Evolutionary conservation across 371 early-diverging fungal species (phyloP).

Genomic region (Dinochytrium kinnereticum): DNA sequence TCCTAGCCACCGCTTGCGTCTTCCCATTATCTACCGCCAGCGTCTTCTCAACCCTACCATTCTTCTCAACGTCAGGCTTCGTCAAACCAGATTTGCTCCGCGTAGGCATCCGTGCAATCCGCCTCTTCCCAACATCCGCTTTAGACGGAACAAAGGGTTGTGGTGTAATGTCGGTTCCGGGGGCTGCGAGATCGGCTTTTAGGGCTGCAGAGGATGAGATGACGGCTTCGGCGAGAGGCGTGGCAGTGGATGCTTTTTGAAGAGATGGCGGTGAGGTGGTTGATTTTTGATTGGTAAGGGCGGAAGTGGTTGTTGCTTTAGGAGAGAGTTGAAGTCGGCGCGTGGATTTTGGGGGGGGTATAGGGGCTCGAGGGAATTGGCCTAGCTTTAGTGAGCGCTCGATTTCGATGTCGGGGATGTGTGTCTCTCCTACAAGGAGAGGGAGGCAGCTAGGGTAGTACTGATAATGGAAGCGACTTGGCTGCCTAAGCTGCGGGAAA

Average conservation of each 20-base stretch:
- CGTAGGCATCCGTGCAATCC: too few species aligned
- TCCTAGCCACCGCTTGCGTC: background rate
- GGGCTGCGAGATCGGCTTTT: too few species aligned
- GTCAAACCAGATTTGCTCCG: too few species aligned
- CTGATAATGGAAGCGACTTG: conserved; percentile 26
- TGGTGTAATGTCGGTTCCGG: too few species aligned
- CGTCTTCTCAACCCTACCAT: background rate
- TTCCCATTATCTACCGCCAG: background rate
- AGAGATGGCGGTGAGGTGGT: background rate
- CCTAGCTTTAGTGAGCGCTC: conserved; percentile 5
- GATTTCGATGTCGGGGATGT: conserved; percentile 17
- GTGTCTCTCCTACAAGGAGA: conserved; percentile 27
- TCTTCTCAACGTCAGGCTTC: too few species aligned
- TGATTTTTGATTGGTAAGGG: background rate
- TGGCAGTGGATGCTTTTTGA: background rate
- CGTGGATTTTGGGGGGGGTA: background rate
- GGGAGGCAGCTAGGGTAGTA: conserved; percentile 24
- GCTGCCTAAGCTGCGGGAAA: conserved; percentile 15
- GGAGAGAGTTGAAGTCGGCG: background rate
- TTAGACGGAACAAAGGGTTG: too few species aligned
- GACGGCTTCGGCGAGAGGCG: too few species aligned
- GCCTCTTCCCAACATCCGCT: too few species aligned
- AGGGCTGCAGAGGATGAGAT: too few species aligned
- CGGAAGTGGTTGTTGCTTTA: background rate
- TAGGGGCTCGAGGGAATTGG: background rate